Evolutionary conservation across 768 basidiomycete species (phyloP), one percentile per base, ranked within the genome.

Genomic region (Sistotremastrum suecicum): DNA sequence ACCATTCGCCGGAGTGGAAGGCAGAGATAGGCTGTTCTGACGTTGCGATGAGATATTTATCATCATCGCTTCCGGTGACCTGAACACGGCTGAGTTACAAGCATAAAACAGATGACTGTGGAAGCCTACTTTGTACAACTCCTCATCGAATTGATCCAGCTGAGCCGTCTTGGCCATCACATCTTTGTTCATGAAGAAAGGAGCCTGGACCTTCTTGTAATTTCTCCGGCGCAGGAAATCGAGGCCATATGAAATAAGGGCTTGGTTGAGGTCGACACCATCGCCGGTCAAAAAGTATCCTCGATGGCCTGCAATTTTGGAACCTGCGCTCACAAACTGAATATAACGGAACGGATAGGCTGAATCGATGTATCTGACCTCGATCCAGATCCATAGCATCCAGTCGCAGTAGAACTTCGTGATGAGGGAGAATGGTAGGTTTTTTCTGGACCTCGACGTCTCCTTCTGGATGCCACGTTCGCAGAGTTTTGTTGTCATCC

Each of bases 21-120:
- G 88, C 86, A 5, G 95, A 98, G 63, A 99, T 91, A 36, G 95
- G 95, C 61, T 99, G 95, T 64, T 99, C 95, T 41, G 90, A 94
- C 42, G 95, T 99, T 4, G 95, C 95, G 59, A 99, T 99, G 42
- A 99, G 78, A 66, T 99, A 99, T 62, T 97, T 98, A 61, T 98
- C 94, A 56, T 95, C 90, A 47, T 90, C 88, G 35, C 75, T 75
- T 6, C 74, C 91, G 53, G 88, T 83, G 45, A 92, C 83, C 86
- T 85, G 48, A 30, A 29, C 28, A 43, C n/a, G 28, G 12, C 12
- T 39, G 30, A 28, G 30, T 12, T 33, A 41, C 5, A 32, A 9
- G 28, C 30, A 9, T 34, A 12, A 36, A 30, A 30, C 5, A 35
- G 50, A 29, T 29, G 32, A 33, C 37, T 37, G 30, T 7, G 37